These are phyloP conservation scores for Allomyces javanicus DNA, from an alignment of 192 early-diverging fungal species.

Conservation along the genomic window DNA sequence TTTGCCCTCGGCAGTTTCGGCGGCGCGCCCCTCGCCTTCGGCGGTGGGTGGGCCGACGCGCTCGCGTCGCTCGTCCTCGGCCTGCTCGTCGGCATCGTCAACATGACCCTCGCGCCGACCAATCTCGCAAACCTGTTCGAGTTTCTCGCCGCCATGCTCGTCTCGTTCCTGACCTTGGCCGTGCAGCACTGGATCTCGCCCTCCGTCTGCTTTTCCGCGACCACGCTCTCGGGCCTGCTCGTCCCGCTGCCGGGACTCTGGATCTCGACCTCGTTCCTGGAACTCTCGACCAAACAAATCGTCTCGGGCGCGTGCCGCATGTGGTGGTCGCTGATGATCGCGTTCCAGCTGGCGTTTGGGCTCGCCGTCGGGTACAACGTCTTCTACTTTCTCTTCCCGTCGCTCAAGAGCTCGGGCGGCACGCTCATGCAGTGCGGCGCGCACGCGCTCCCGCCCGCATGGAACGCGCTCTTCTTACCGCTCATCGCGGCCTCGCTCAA, in stretches of 20 bases:
- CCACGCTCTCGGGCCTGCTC: not conserved
- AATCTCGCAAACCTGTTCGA: not conserved
- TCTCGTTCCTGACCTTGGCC: not conserved
- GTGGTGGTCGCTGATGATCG: not conserved
- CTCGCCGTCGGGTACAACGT: not conserved
- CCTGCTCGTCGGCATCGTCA: not conserved
- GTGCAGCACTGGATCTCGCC: not conserved
- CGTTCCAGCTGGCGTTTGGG: not conserved
- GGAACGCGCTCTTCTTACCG: not conserved
- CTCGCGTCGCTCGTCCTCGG: not conserved
- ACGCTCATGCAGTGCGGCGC: not conserved
- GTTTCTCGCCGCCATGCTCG: not conserved
- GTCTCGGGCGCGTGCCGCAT: not conserved
- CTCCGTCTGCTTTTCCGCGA: not conserved
- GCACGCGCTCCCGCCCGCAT: not conserved
- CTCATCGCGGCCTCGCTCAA: not conserved
- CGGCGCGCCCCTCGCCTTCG: not conserved
- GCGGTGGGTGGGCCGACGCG: not conserved
- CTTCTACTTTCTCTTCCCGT: too few species aligned
- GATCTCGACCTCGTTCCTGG: not conserved
- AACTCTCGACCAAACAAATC: not conserved
- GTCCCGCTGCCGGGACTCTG: not conserved
- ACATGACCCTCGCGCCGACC: not conserved
- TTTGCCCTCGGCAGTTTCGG: not conserved
- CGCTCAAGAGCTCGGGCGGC: not conserved